Evolutionary conservation across 176 grass and related monocot species (phyloP).

Genomic region (Triticum turgidum): DNA sequence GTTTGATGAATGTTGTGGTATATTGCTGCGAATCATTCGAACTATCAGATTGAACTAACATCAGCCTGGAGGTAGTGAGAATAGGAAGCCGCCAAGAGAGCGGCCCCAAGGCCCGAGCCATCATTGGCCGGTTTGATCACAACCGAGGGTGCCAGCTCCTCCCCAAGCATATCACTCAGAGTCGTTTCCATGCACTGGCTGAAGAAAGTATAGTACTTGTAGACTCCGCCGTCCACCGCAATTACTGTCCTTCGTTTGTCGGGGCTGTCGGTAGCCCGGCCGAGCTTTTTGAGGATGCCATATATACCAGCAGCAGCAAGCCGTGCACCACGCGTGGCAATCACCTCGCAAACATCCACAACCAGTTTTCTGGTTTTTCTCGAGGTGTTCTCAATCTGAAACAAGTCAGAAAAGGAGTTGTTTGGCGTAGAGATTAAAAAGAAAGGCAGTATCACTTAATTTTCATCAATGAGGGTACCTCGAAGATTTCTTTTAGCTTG

Average conservation of each 20-base stretch:
- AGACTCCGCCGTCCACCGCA: slow-evolving; percentile 55
- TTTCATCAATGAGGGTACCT: slow-evolving; percentile 6
- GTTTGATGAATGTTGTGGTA: neutral
- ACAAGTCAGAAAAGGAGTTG: neutral
- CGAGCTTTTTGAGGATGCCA: slow-evolving; percentile 49
- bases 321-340: slow-evolving; percentile 37
- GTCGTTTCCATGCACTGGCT: slow-evolving; percentile 44
- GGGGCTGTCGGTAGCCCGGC: neutral
- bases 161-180: slow-evolving; percentile 48
- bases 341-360: slow-evolving; percentile 39
- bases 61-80: slow-evolving; percentile 31
- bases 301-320: slow-evolving; percentile 49
- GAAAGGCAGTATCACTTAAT: neutral
- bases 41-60: neutral
- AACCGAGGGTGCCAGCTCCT: slow-evolving; percentile 28
- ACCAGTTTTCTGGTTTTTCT: slow-evolving; percentile 45
- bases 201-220: slow-evolving; percentile 51
- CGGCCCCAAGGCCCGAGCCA: slow-evolving; percentile 51
- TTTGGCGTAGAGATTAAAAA: neutral
- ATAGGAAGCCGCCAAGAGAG: slow-evolving; percentile 50
- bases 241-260: slow-evolving; percentile 44
- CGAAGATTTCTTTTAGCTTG: slow-evolving; percentile 54
- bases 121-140: slow-evolving; percentile 43
- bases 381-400: slow-evolving; percentile 41
- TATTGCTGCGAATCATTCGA: neutral